Evolutionary conservation across 257 asterid genomes (phyloP).

Genomic region (Penstemon davidsonii): DNA sequence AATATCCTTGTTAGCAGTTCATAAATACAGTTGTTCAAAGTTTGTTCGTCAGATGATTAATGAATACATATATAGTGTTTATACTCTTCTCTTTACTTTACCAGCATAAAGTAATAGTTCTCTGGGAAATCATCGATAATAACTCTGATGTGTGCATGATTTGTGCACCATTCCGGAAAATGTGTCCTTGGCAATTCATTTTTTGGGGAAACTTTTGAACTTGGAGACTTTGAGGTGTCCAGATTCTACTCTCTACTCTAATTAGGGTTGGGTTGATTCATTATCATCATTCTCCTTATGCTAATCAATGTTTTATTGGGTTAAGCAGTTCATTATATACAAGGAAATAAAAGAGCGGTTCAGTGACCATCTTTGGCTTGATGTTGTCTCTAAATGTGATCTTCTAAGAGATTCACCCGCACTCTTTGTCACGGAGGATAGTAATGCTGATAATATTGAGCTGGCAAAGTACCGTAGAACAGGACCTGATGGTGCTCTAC

Average conservation of each 20-base stretch:
- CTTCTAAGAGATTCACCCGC: conserved; percentile 69
- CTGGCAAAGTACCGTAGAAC: conserved; percentile 66
- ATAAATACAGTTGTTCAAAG: not conserved
- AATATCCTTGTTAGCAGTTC: conserved; percentile 3
- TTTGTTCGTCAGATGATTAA: not conserved
- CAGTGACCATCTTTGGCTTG: conserved; percentile 85
- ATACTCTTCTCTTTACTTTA: not conserved
- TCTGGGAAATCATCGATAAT: not conserved
- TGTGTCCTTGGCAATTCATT: not conserved
- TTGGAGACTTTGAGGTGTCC: conserved; percentile 17
- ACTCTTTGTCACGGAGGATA: conserved; percentile 68
- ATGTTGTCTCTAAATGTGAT: conserved; percentile 89
- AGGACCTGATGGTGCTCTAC: conserved; percentile 89
- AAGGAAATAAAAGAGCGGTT: conserved; percentile 88
- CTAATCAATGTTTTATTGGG: conserved; percentile 11
- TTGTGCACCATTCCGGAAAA: not conserved
- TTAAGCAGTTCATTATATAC: conserved; percentile 71
- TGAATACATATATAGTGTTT: not conserved
- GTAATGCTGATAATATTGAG: conserved; percentile 51
- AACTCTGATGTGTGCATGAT: not conserved
- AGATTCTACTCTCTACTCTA: conserved; percentile 12
- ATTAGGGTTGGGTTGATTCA: conserved; percentile 13
- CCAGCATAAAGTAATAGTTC: not conserved
- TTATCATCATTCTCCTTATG: conserved; percentile 12
- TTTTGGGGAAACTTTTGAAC: not conserved